phyloP scores from a whole-genome alignment of 129 eudicot genomes.

The Saposhnikovia divaricata region DNA sequence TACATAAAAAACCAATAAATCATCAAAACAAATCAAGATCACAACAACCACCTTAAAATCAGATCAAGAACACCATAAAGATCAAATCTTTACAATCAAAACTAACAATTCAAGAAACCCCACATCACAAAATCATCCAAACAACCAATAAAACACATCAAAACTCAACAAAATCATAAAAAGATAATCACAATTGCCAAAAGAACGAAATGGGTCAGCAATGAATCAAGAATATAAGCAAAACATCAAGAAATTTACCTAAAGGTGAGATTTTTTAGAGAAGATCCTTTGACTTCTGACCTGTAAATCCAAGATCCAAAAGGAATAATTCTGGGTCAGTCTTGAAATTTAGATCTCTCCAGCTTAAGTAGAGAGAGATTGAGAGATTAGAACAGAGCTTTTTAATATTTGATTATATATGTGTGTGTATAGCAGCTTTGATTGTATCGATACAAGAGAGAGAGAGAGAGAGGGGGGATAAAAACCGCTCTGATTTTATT shows the following conservation, averaged over 20 bases:
- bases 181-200: not conserved
- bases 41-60: not conserved
- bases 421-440: not conserved
- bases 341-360: constrained; percentile 7
- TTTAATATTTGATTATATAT: not conserved
- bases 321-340: not conserved
- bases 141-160: not conserved
- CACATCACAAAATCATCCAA: not conserved
- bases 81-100: not conserved
- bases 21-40: not conserved
- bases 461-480: not conserved
- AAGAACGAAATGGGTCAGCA: not conserved
- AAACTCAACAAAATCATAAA: not conserved
- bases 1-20: not conserved
- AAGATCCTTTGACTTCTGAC: not conserved
- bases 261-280: constrained; percentile 2
- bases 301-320: not conserved
- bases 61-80: not conserved
- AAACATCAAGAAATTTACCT: not conserved
- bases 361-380: not conserved
- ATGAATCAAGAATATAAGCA: not conserved
- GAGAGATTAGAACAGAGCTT: not conserved
- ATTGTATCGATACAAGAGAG: not conserved
- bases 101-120: not conserved
- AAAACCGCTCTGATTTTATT: not conserved